These are phyloP conservation scores for Vigna angularis DNA, from an alignment of 306 rosid species.

Conservation along the genomic window DNA sequence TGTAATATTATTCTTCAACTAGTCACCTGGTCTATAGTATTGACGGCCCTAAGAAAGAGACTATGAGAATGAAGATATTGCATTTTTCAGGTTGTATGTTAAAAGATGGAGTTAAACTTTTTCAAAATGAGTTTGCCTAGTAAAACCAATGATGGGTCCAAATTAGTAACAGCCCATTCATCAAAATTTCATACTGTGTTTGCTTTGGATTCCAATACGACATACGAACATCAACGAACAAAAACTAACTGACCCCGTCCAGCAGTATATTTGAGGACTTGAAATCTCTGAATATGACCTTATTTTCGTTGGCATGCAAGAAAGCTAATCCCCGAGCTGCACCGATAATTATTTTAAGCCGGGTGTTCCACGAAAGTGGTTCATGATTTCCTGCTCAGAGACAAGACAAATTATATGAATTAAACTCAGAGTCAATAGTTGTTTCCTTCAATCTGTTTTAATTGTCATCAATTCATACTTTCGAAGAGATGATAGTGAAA, in stretches of 20 bases:
- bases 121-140: no score
- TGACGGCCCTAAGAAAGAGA: not conserved
- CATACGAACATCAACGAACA: not conserved
- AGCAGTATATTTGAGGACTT: conserved; percentile 94
- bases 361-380: conserved; percentile 76
- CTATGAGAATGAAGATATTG: no score
- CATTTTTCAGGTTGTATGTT: no score
- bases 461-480: no score
- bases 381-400: conserved; percentile 65
- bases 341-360: conserved; percentile 78
- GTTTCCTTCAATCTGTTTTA: not conserved
- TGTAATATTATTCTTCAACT: no score
- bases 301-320: conserved; percentile 72
- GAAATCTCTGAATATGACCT: conserved; percentile 82
- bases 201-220: not conserved
- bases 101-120: no score
- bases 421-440: conserved; percentile 19
- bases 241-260: conserved; percentile 31
- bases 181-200: no score
- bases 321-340: conserved; percentile 92
- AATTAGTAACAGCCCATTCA: no score
- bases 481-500: rapidly evolving
- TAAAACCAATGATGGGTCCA: no score
- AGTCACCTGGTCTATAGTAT: no score
- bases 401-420: conserved; percentile 13